A percentile compares a stretch with the other conserved stretches of the same genome.
Evolutionary conservation across 2,329 filamentous ascomycete genomes (phyloP).

Genomic region (Gaeumannomyces sp.): DNA sequence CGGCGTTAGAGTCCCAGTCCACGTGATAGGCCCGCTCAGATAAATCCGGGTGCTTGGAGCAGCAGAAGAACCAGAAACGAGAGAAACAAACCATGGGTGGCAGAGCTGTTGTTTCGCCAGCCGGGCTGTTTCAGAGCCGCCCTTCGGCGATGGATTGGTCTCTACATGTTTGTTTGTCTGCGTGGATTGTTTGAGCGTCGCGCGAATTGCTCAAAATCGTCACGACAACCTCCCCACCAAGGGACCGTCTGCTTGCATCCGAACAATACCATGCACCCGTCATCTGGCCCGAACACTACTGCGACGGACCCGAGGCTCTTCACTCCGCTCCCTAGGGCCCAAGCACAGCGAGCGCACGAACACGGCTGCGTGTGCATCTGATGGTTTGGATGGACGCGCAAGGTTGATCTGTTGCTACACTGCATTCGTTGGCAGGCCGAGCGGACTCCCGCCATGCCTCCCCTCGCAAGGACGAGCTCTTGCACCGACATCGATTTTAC

Average conservation of each 20-base stretch:
- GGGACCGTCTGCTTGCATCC: background rate
- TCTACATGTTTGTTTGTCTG: too few relatives aligned
- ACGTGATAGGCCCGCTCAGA: too few relatives aligned
- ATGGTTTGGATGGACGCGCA: background rate
- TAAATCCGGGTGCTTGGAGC: background rate
- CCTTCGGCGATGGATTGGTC: too few relatives aligned
- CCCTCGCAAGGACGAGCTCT: conserved; percentile 39
- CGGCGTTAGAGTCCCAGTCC: too few relatives aligned
- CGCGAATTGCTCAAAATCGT: too few relatives aligned
- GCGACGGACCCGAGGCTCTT: background rate
- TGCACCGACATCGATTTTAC: conserved; percentile 67
- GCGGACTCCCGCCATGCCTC: conserved; percentile 28
- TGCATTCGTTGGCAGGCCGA: background rate
- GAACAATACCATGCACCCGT: background rate
- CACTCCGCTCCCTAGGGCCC: background rate
- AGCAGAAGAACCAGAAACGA: background rate
- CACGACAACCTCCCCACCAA: background rate
- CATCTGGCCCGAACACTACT: background rate
- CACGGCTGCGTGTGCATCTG: background rate
- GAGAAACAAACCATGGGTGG: background rate
- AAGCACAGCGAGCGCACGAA: background rate
- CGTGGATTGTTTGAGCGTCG: too few relatives aligned
- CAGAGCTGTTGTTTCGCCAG: too few relatives aligned
- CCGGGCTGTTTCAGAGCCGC: too few relatives aligned
- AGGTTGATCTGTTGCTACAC: too few relatives aligned